phyloP scores from a whole-genome alignment of 1,284 basidiomycete species.

The Inonotus obliquus region DNA sequence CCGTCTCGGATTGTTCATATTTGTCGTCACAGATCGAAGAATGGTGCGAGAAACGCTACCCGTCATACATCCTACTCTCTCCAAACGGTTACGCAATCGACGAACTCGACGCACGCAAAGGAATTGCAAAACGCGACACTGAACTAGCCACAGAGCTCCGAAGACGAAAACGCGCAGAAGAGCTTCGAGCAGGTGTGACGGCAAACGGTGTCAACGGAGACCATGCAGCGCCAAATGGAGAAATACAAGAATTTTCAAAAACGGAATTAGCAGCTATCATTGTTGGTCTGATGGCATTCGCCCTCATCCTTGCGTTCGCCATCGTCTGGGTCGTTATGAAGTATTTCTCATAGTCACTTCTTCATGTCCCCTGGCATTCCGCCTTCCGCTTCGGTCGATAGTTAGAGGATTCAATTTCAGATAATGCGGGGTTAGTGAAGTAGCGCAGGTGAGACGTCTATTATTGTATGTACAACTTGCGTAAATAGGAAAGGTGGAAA shows the following conservation, averaged over 20 bases:
- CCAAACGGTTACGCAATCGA: slow-evolving; percentile 30
- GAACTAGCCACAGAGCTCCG: slow-evolving; percentile 31
- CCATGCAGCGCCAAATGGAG: not conserved
- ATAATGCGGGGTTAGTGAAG: no score
- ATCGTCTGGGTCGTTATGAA: slow-evolving; percentile 32
- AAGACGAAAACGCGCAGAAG: slow-evolving; percentile 28
- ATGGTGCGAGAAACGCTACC: slow-evolving; percentile 89
- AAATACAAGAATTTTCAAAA: slow-evolving; percentile 13
- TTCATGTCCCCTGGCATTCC: not conserved
- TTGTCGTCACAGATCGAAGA: slow-evolving; percentile 67
- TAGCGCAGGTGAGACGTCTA: no score
- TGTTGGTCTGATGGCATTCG: slow-evolving; percentile 35
- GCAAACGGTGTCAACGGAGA: not conserved
- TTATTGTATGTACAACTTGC: not conserved
- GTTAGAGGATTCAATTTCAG: no score
- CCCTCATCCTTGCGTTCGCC: slow-evolving; percentile 32
- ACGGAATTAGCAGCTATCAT: slow-evolving; percentile 32
- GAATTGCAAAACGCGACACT: slow-evolving; percentile 34
- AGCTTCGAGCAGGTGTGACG: not conserved
- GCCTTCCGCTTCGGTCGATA: no score
- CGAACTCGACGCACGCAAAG: slow-evolving; percentile 50
- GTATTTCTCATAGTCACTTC: slow-evolving; percentile 4
- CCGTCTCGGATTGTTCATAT: not conserved
- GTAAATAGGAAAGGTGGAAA: not conserved
- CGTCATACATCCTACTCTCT: slow-evolving; percentile 61